Evolutionary conservation across 2,329 filamentous ascomycete genomes (phyloP).

Genomic region (Apiospora phragmitis): DNA sequence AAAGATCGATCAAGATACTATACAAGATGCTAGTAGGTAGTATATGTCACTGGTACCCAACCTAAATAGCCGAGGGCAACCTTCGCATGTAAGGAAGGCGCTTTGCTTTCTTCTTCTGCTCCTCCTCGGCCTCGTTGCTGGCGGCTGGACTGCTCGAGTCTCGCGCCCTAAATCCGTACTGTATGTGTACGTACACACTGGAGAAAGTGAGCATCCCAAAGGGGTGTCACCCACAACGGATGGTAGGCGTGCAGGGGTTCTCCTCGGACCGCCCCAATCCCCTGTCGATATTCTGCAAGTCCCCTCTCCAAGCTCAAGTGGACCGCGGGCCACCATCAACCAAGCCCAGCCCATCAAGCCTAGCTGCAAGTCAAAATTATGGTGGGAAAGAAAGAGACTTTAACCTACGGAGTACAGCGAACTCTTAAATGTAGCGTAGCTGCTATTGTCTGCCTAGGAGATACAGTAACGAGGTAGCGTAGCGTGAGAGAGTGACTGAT

Average conservation of each 20-base stretch:
- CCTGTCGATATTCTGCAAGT: slow-evolving; percentile 8
- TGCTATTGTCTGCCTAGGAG: slow-evolving; percentile 1
- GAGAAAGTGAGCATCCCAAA: neutral
- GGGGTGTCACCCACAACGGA: neutral
- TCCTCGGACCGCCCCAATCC: neutral
- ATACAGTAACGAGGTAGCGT: neutral
- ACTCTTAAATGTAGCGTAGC: neutral
- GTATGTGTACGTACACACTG: neutral
- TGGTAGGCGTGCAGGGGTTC: neutral
- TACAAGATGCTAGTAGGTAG: neutral
- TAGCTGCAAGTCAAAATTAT: slow-evolving; percentile 6
- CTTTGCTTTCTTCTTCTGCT: neutral
- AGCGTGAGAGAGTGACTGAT: neutral
- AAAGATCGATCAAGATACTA: slow-evolving; percentile 3
- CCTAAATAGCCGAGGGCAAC: neutral
- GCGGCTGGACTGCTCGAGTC: neutral
- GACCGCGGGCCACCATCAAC: slow-evolving; percentile 8
- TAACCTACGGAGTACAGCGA: neutral
- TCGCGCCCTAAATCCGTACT: neutral
- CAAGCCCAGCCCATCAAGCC: neutral
- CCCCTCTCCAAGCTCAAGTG: slow-evolving; percentile 4
- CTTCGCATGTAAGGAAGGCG: neutral
- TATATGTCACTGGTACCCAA: neutral
- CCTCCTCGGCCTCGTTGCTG: neutral
- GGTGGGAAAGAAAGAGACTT: slow-evolving; percentile 1